Conservation (phyloP, 1,284 basidiomycete species). For the Leccinum griseonigrum region DNA sequence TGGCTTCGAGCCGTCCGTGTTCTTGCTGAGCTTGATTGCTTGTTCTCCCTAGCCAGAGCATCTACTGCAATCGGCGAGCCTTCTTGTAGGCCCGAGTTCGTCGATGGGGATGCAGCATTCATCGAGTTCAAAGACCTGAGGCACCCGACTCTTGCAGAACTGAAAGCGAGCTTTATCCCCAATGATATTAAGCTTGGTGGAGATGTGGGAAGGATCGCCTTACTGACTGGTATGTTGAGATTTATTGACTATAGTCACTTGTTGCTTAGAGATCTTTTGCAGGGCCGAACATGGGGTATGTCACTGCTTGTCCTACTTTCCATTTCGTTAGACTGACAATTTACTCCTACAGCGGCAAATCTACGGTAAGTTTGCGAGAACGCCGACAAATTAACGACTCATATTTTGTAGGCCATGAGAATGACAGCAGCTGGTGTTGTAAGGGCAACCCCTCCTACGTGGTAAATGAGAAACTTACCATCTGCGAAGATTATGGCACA, state of each 20-base stretch:
- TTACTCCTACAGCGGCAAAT: slow-evolving; percentile 65
- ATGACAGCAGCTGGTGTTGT: slow-evolving; percentile 95
- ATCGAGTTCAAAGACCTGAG: slow-evolving; percentile 80
- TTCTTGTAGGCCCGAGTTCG: slow-evolving; percentile 85
- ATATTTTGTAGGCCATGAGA: slow-evolving; percentile 65
- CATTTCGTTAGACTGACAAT: background rate
- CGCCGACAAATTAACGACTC: background rate
- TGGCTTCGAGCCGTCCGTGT: slow-evolving; percentile 81
- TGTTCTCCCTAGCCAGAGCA: slow-evolving; percentile 90
- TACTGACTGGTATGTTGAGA: slow-evolving; percentile 75
- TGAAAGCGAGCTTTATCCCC: slow-evolving; percentile 85
- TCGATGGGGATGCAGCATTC: slow-evolving; percentile 77
- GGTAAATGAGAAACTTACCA: slow-evolving; percentile 6
- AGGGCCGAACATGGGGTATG: slow-evolving; percentile 91
- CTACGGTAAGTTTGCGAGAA: slow-evolving; percentile 54
- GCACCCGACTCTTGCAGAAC: slow-evolving; percentile 78
- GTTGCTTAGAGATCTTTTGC: slow-evolving; percentile 6
- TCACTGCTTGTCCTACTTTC: slow-evolving; percentile 10
- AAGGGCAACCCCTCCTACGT: slow-evolving; percentile 22
- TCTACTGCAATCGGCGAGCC: slow-evolving; percentile 91
- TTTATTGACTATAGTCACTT: background rate
- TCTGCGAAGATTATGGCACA: slow-evolving; percentile 89
- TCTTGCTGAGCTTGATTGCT: slow-evolving; percentile 88
- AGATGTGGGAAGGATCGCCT: slow-evolving; percentile 73
- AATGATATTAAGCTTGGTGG: slow-evolving; percentile 91